Evolutionary conservation across 306 rosid species (phyloP), one percentile per base, ranked within the genome.

Genomic region (Vachellia pachyceras): DNA sequence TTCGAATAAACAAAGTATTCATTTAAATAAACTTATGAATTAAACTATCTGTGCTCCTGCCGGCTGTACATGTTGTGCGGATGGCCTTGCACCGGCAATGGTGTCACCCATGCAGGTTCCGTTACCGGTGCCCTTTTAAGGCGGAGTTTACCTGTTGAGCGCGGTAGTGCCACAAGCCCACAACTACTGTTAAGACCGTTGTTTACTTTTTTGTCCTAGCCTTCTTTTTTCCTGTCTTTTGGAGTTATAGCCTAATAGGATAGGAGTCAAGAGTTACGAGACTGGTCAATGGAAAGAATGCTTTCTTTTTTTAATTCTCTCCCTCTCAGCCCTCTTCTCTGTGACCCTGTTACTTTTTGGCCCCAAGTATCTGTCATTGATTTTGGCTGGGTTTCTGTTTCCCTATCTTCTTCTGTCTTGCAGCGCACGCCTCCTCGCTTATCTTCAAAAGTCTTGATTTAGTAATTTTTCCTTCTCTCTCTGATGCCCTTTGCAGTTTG

Each of bases 381-480:
- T 57, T 64, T 55, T 67, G 35, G 15, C 46, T 55, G 44, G 5
- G 70, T 69, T 71, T 79, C 50, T 39, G 18, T 44, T 69, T 39
- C 50, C 23, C 29, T 58, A 18, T 58, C 49, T 58, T 10, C 39
- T 42, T 35, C 45, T 58, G 52, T 45, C 77, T 70, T 79, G 82
- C 63, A 60, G 52, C 41, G 39, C 72, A 71, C 40, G 72, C 77
- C 36, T 71, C 76, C 54, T 14, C 60, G 42, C 5, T 25, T 3
- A 35, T 57, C 50, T n/a, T 68, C 50, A 3, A 47, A 29, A 8
- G 29, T 12, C 25, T n/a, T 13, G 14, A 58, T 50, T 42, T 42
- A 75, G 78, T 6, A 2, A 1, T n/a, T 50, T 63, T 54, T 25
- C 18, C 75, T 20, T 25, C 7, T 36, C 20, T 35, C 17, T 37